Evolutionary conservation across 108 stramenopile genomes (phyloP).

Genomic region (Phaeodactylum tricornutum): DNA sequence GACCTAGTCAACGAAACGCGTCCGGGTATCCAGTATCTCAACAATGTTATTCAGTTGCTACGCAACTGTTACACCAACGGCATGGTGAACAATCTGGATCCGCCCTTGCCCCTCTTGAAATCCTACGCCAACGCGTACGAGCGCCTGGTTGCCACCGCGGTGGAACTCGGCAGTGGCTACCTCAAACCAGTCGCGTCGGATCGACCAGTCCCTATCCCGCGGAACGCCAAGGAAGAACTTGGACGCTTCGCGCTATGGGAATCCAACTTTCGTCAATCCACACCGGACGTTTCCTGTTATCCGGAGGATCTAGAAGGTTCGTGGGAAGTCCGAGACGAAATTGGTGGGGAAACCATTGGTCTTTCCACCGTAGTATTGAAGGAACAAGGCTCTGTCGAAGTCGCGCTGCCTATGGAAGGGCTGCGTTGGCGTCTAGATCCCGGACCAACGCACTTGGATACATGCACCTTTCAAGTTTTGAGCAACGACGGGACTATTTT

Average conservation of each 20-base stretch:
- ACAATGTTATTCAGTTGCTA: slow-evolving; percentile 52
- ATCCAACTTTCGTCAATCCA: slow-evolving; percentile 37
- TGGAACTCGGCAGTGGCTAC: slow-evolving; percentile 76
- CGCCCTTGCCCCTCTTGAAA: slow-evolving; percentile 38
- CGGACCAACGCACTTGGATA: slow-evolving; percentile 87
- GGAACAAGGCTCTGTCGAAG: slow-evolving; percentile 48
- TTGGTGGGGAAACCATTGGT: slow-evolving; percentile 71
- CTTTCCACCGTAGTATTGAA: slow-evolving; percentile 42
- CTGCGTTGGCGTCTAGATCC: slow-evolving; percentile 80
- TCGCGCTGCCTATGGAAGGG: slow-evolving; percentile 63
- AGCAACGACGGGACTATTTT: slow-evolving; percentile 64
- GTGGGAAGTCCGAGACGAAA: slow-evolving; percentile 74
- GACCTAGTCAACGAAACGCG: slow-evolving; percentile 36
- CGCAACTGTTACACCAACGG: slow-evolving; percentile 60
- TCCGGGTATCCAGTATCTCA: slow-evolving; percentile 73
- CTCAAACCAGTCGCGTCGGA: slow-evolving; percentile 38
- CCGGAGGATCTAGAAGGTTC: slow-evolving; percentile 70
- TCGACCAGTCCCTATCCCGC: slow-evolving; percentile 45
- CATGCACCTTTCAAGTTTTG: slow-evolving; percentile 79
- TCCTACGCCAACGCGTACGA: slow-evolving; percentile 71
- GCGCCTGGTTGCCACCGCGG: slow-evolving; percentile 50
- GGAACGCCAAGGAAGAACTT: slow-evolving; percentile 62
- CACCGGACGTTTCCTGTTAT: slow-evolving; percentile 34
- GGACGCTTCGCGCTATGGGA: slow-evolving; percentile 81
- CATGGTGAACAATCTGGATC: slow-evolving; percentile 43